Conservation (phyloP, 2,329 filamentous ascomycete genomes). For the Dothistroma septosporum region DNA sequence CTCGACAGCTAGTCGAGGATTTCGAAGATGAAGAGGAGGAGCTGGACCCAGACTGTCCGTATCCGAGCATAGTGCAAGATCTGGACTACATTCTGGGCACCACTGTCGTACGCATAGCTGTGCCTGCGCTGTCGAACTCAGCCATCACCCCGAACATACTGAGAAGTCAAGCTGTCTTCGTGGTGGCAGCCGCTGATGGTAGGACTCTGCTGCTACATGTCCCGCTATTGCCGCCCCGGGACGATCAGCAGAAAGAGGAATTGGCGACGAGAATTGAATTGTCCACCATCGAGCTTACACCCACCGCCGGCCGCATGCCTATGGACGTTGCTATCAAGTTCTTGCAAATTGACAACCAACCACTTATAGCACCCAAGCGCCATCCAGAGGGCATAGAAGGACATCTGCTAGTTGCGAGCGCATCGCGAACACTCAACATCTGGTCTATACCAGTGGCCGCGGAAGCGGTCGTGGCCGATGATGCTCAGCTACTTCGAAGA, state of each 20-base stretch:
- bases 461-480: slow-evolving; percentile 18
- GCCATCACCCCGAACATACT: slow-evolving; percentile 14
- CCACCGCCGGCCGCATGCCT: slow-evolving; percentile 7
- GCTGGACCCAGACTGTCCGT: slow-evolving; percentile 54
- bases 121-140: slow-evolving; percentile 39
- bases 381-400: slow-evolving; percentile 13
- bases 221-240: slow-evolving; percentile 49
- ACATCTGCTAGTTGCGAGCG: slow-evolving; percentile 18
- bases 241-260: slow-evolving; percentile 18
- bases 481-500: slow-evolving; percentile 8
- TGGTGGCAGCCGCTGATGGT: slow-evolving; percentile 54
- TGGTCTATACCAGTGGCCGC: slow-evolving; percentile 24
- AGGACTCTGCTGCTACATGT: slow-evolving; percentile 54
- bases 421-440: slow-evolving; percentile 20
- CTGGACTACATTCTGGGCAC: slow-evolving; percentile 53
- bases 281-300: slow-evolving; percentile 9
- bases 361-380: slow-evolving; percentile 2
- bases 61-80: slow-evolving; percentile 51
- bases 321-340: slow-evolving; percentile 19
- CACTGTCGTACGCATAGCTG: slow-evolving; percentile 51
- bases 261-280: slow-evolving; percentile 15
- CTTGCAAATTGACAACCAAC: slow-evolving; percentile 12
- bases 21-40: slow-evolving; percentile 56
- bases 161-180: slow-evolving; percentile 45
- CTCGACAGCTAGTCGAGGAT: slow-evolving; percentile 30